A percentile compares a stretch with the other conserved stretches of the same genome.
Evolutionary conservation across 2,329 filamentous ascomycete genomes (phyloP).

Genomic region (Calycina marina): DNA sequence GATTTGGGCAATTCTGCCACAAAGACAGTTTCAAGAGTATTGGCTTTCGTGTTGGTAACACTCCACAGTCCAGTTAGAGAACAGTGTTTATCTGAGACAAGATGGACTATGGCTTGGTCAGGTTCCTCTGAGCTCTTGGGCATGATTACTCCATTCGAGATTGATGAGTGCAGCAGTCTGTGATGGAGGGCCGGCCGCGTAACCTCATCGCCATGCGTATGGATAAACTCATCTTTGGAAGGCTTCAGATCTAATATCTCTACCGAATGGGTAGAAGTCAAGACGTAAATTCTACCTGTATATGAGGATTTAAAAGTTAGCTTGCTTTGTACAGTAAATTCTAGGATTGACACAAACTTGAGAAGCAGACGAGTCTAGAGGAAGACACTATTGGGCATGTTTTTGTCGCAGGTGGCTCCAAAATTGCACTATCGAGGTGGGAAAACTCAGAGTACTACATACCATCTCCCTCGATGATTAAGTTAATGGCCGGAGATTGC

Average conservation of each 20-base stretch:
- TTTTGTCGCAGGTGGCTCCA: too few relatives aligned
- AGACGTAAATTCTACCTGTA: conserved; percentile 30
- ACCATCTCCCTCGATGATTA: conserved; percentile 33
- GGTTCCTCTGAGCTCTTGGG: not conserved
- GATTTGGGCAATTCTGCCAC: conserved; percentile 40
- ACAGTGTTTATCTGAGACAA: conserved; percentile 21
- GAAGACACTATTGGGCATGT: too few relatives aligned
- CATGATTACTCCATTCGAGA: not conserved
- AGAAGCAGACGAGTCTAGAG: too few relatives aligned
- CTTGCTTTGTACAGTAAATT: too few relatives aligned
- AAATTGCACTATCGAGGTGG: too few relatives aligned
- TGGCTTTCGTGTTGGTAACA: conserved; percentile 15
- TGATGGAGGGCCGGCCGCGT: conserved; percentile 20
- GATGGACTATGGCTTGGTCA: conserved; percentile 11
- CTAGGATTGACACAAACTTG: too few relatives aligned
- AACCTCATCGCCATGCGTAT: conserved; percentile 20
- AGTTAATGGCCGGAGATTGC: conserved; percentile 35
- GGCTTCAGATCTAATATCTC: conserved; percentile 32
- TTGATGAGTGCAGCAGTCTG: conserved; percentile 4
- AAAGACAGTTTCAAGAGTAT: conserved; percentile 30
- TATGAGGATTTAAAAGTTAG: too few relatives aligned
- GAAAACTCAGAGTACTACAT: too few relatives aligned
- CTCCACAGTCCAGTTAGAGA: conserved; percentile 20
- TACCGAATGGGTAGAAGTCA: conserved; percentile 40
- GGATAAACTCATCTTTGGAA: conserved; percentile 14